Evolutionary conservation across 768 basidiomycete species (phyloP).

Genomic region (Podaxis sp.): DNA sequence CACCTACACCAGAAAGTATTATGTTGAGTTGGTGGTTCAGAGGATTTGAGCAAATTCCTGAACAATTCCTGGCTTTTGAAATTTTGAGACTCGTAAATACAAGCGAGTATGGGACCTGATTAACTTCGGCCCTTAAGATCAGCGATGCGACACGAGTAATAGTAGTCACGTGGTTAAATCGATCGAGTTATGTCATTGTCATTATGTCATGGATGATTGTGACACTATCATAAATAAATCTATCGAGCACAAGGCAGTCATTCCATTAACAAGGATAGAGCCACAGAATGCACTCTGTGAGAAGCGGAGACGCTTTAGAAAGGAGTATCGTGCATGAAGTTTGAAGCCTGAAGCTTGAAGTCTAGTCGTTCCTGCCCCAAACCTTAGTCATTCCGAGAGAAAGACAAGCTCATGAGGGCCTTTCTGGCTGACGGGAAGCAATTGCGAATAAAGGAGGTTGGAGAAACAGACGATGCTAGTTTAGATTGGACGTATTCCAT

Average conservation of each 20-base stretch:
- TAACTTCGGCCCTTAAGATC: not conserved
- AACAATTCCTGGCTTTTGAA: not conserved
- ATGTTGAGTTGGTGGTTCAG: no score
- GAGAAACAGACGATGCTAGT: slow-evolving; percentile 33
- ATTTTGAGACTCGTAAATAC: not conserved
- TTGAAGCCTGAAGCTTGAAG: no score
- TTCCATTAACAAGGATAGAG: no score
- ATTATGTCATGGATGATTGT: not conserved
- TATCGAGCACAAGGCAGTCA: not conserved
- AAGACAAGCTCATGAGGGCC: not conserved
- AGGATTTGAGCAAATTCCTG: not conserved
- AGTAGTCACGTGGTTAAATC: not conserved
- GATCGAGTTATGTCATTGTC: not conserved
- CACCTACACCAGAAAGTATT: not conserved
- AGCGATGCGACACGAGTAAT: not conserved
- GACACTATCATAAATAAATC: not conserved
- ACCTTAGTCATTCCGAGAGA: not conserved
- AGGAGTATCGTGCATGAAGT: no score
- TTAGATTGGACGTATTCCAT: slow-evolving; percentile 65
- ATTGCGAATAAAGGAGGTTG: not conserved
- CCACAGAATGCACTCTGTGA: no score
- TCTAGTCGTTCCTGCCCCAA: not conserved
- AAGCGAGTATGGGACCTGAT: not conserved
- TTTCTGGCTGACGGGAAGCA: not conserved
- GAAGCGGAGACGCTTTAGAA: no score